These are phyloP conservation scores for Kodamaea arcana DNA, from an alignment of 1,139 yeast genomes.

Conservation along the genomic window DNA sequence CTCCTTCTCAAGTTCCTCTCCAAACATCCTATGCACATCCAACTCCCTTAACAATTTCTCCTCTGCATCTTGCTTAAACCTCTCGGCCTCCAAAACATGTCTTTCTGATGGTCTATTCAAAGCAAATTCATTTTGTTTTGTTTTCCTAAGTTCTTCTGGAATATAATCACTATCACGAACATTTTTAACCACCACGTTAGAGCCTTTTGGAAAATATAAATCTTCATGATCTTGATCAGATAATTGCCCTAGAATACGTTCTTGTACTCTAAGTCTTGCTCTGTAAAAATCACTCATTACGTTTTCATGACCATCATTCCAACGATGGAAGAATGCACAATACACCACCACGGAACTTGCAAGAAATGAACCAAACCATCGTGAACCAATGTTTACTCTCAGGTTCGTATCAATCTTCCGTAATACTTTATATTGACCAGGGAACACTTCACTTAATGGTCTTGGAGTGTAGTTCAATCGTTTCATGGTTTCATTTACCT, in stretches of 20 bases:
- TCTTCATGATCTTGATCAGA: conserved; percentile 62
- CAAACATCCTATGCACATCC: conserved; percentile 32
- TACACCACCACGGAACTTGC: conserved; percentile 47
- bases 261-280: conserved; percentile 53
- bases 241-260: conserved; percentile 47
- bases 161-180: conserved; percentile 43
- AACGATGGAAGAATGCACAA: conserved; percentile 68
- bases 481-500: conserved; percentile 70
- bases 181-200: conserved; percentile 31
- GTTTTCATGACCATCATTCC: conserved; percentile 84
- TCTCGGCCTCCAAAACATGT: conserved; percentile 73
- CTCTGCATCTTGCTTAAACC: conserved; percentile 65
- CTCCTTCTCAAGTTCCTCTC: conserved; percentile 31
- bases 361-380: conserved; percentile 46
- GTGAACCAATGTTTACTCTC: conserved; percentile 53
- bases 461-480: conserved; percentile 74
- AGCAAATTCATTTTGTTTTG: conserved; percentile 46
- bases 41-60: conserved; percentile 60
- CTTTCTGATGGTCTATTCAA: conserved; percentile 68
- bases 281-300: conserved; percentile 68
- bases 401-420: conserved; percentile 54
- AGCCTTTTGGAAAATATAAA: conserved; percentile 44
- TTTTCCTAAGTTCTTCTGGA: conserved; percentile 35
- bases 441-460: conserved; percentile 69
- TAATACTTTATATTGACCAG: conserved; percentile 75